Conservation (phyloP, 768 basidiomycete genomes). For the Lactarius deliciosus region DNA sequence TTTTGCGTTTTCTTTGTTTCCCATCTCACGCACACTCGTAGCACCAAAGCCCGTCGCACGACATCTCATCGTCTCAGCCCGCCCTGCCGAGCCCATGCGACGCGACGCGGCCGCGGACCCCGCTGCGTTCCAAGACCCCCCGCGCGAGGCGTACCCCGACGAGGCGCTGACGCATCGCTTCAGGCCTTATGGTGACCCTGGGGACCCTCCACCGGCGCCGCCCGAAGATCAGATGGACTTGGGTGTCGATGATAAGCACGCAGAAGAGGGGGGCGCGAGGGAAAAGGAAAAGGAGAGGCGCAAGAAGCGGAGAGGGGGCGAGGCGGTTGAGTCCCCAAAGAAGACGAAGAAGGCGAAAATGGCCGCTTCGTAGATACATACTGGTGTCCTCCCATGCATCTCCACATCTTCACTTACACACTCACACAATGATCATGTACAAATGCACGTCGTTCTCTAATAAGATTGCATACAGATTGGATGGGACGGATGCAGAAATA, state of each 20-base stretch:
- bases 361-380: neutral
- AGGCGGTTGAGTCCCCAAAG: conserved; percentile 18
- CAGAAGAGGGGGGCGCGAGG: neutral
- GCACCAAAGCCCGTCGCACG: conserved; percentile 24
- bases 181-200: conserved; percentile 25
- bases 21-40: neutral
- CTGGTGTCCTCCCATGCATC: too few species aligned
- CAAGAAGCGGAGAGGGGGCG: conserved; percentile 21
- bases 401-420: neutral
- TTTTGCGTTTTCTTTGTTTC: too few species aligned
- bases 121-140: conserved; percentile 6
- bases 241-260: neutral
- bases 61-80: conserved; percentile 22
- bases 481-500: neutral
- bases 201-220: neutral
- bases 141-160: conserved; percentile 28
- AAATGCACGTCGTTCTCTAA: neutral
- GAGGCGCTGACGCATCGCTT: conserved; percentile 26
- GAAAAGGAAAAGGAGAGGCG: conserved; percentile 12
- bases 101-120: neutral
- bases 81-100: conserved; percentile 18
- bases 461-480: neutral
- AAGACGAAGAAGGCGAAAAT: conserved; percentile 25
- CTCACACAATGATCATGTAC: neutral
- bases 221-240: conserved; percentile 3